These are phyloP conservation scores for Nematodospora valgi DNA, from an alignment of 805 yeast species.

Conservation along the genomic window DNA sequence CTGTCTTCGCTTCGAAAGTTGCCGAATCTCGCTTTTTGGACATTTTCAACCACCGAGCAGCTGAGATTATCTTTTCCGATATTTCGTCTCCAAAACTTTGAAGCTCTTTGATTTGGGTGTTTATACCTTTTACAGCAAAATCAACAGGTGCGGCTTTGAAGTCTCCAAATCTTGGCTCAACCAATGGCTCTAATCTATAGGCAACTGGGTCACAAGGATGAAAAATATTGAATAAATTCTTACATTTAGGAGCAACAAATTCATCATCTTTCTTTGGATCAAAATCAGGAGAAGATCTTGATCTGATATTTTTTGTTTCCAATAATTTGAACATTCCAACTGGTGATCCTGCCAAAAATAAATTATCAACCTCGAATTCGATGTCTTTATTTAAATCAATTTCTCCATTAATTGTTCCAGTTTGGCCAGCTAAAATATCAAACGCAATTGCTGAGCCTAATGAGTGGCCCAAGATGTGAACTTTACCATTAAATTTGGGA, in stretches of 20 bases:
- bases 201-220: slow-evolving; percentile 93
- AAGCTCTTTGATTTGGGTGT: slow-evolving; percentile 44
- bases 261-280: slow-evolving; percentile 13
- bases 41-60: slow-evolving; percentile 34
- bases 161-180: slow-evolving; percentile 46
- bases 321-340: slow-evolving; percentile 81
- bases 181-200: slow-evolving; percentile 83
- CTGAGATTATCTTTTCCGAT: slow-evolving; percentile 29
- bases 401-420: slow-evolving; percentile 13
- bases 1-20: slow-evolving; percentile 2
- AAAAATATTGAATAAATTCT: slow-evolving; percentile 74
- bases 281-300: slow-evolving; percentile 14
- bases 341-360: slow-evolving; percentile 87
- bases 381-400: slow-evolving; percentile 41
- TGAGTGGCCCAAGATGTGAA: slow-evolving; percentile 87
- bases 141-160: slow-evolving; percentile 58
- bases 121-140: slow-evolving; percentile 50
- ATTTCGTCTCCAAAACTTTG: slow-evolving; percentile 37
- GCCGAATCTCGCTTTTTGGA: slow-evolving; percentile 10
- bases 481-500: slow-evolving; percentile 74
- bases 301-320: slow-evolving; percentile 54
- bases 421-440: slow-evolving; percentile 62
- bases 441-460: slow-evolving; percentile 83
- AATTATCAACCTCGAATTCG: slow-evolving; percentile 68
- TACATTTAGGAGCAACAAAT: slow-evolving; percentile 48